Conservation (phyloP, 129 eudicot species). For the Ambrosia trifida region DNA sequence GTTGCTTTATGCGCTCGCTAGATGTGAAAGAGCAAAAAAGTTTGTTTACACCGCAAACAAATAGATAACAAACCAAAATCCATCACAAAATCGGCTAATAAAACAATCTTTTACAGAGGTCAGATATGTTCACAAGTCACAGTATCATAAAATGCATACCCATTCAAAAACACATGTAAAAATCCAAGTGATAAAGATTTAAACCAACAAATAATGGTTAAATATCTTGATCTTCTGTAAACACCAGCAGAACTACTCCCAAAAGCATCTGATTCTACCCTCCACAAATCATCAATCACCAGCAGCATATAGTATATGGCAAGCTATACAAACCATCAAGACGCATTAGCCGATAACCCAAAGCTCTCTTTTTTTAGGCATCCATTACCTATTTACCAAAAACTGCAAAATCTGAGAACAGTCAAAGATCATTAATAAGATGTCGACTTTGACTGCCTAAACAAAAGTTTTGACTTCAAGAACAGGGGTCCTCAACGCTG, state of each 20-base stretch:
- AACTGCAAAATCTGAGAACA: conserved; percentile 40
- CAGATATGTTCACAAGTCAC: background rate
- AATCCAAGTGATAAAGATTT: conserved; percentile 21
- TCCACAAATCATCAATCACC: conserved; percentile 18
- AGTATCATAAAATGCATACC: background rate
- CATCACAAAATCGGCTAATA: background rate
- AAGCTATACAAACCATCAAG: conserved; percentile 36
- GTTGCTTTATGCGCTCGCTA: background rate
- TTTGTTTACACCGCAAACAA: background rate
- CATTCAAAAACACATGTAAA: background rate
- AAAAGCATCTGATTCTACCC: background rate
- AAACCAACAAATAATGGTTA: conserved; percentile 27
- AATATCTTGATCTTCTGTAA: background rate
- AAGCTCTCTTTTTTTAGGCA: conserved; percentile 19
- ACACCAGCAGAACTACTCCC: conserved; percentile 2
- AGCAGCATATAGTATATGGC: conserved; percentile 13
- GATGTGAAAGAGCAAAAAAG: background rate
- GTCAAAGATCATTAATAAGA: conserved; percentile 17
- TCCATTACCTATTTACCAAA: conserved; percentile 25
- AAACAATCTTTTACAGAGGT: background rate
- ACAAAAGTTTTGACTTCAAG: conserved; percentile 21
- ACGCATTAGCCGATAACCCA: conserved; percentile 15
- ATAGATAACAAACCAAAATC: conserved; percentile 1
- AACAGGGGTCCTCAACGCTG: conserved; percentile 23
- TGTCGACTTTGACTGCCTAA: conserved; percentile 9